Evolutionary conservation across 2,329 filamentous ascomycete species (phyloP).

Genomic region (Pseudocercospora fijiensis): DNA sequence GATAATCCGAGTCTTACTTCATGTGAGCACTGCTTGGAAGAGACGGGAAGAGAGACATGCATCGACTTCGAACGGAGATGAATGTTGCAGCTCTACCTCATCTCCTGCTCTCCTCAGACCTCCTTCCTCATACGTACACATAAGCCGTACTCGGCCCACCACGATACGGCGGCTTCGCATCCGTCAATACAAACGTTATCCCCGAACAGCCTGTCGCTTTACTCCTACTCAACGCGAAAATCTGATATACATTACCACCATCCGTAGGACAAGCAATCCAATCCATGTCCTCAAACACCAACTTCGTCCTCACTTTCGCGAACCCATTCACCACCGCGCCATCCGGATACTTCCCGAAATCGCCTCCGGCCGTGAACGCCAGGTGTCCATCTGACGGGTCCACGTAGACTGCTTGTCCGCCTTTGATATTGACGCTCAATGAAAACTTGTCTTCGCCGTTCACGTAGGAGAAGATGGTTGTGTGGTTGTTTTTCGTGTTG

Average conservation of each 20-base stretch:
- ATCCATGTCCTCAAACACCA: slow-evolving; percentile 12
- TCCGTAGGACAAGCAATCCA: background rate
- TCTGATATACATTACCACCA: background rate
- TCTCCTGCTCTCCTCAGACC: no score
- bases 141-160: slow-evolving; percentile 4
- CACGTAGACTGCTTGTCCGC: slow-evolving; percentile 8
- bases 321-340: background rate
- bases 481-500: slow-evolving; percentile 8
- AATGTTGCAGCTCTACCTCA: no score
- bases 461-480: slow-evolving; percentile 7
- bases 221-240: slow-evolving; percentile 7
- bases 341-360: slow-evolving; percentile 1
- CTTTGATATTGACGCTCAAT: background rate
- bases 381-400: background rate
- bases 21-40: no score
- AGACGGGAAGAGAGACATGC: no score
- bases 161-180: background rate
- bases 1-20: no score
- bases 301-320: background rate
- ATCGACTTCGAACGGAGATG: no score
- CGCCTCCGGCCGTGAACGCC: background rate
- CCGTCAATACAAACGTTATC: slow-evolving; percentile 4
- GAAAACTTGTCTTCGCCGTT: background rate
- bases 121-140: background rate
- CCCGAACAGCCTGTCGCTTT: background rate